Conservation (phyloP, 768 basidiomycete genomes). For the Pilatotrama ljubarskyi region DNA sequence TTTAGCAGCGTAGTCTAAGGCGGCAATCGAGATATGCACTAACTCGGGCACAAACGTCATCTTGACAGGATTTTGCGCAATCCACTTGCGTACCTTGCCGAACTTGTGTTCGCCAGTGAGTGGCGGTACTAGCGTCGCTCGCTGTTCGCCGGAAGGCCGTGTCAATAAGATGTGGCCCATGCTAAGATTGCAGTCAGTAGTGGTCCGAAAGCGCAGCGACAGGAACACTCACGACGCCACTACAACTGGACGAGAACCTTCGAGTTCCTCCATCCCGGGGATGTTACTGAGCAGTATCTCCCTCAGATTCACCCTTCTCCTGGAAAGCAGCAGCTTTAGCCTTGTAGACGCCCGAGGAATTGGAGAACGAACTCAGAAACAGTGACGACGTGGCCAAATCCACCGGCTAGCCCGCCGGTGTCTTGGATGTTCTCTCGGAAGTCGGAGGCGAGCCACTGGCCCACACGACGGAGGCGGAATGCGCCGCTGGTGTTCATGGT, state of each 20-base stretch:
- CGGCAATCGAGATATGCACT: conserved; percentile 14
- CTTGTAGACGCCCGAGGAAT: not conserved
- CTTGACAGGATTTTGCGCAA: conserved; percentile 34
- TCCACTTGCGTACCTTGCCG: conserved; percentile 47
- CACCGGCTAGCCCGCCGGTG: conserved; percentile 41
- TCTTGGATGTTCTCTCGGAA: conserved; percentile 36
- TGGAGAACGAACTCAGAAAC: conserved; percentile 37
- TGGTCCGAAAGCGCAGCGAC: not conserved
- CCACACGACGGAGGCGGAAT: conserved; percentile 64
- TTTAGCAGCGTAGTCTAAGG: not conserved
- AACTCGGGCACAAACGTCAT: conserved; percentile 57
- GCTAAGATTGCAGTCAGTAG: conserved; percentile 34
- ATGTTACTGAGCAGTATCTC: conserved; percentile 7
- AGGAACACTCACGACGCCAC: conserved; percentile 29
- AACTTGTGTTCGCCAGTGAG: conserved; percentile 43
- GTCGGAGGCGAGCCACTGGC: conserved; percentile 53
- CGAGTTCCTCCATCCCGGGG: not conserved
- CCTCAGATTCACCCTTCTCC: conserved; percentile 15
- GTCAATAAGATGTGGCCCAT: conserved; percentile 62
- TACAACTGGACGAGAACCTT: not conserved
- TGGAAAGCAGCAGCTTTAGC: not conserved
- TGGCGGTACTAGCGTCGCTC: conserved; percentile 47
- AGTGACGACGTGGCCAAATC: conserved; percentile 36
- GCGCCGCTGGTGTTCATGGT: conserved; percentile 42
- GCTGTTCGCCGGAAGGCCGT: conserved; percentile 35